Percentiles rank a stretch among this genome's conserved stretches.
phyloP scores from a whole-genome alignment of 768 basidiomycete species.

The Tulasnella sp. region DNA sequence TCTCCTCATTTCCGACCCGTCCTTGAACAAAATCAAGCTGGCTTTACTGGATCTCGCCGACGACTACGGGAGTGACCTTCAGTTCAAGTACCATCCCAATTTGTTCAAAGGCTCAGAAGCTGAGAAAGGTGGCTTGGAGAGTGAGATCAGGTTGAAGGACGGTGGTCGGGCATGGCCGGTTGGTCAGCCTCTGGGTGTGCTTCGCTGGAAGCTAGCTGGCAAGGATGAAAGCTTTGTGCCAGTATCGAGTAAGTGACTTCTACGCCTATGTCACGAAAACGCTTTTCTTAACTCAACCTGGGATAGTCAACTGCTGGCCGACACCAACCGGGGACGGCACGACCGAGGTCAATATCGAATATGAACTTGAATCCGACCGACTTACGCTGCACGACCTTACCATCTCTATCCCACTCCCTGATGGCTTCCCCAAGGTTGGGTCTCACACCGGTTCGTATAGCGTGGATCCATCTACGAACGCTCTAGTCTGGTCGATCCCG shows the following conservation, averaged over 20 bases:
- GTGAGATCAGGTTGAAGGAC: constrained; percentile 76
- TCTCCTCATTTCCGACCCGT: constrained; percentile 70
- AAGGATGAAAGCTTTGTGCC: constrained; percentile 90
- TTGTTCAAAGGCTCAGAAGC: constrained; percentile 41
- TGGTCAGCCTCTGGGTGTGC: constrained; percentile 72
- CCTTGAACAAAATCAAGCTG: constrained; percentile 63
- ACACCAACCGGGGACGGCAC: constrained; percentile 86
- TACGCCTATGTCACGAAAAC: background rate
- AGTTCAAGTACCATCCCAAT: constrained; percentile 97
- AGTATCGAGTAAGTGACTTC: constrained; percentile 61
- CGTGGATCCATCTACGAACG: constrained; percentile 68
- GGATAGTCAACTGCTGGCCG: constrained; percentile 92
- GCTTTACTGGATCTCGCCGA: constrained; percentile 47
- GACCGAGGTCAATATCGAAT: constrained; percentile 92
- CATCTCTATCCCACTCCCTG: constrained; percentile 89
- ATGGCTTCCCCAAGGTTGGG: constrained; percentile 72
- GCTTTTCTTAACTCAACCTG: background rate
- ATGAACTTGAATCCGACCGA: constrained; percentile 83
- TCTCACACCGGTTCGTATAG: constrained; percentile 74
- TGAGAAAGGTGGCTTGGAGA: constrained; percentile 44
- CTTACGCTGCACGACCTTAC: constrained; percentile 75
- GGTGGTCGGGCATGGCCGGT: constrained; percentile 76
- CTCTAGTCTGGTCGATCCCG: constrained; percentile 79
- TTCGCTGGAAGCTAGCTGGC: constrained; percentile 87
- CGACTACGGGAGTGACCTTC: constrained; percentile 50